Base-by-base conservation (phyloP, 2,329 filamentous ascomycete genomes). In the Penicillium sp. region DNA sequence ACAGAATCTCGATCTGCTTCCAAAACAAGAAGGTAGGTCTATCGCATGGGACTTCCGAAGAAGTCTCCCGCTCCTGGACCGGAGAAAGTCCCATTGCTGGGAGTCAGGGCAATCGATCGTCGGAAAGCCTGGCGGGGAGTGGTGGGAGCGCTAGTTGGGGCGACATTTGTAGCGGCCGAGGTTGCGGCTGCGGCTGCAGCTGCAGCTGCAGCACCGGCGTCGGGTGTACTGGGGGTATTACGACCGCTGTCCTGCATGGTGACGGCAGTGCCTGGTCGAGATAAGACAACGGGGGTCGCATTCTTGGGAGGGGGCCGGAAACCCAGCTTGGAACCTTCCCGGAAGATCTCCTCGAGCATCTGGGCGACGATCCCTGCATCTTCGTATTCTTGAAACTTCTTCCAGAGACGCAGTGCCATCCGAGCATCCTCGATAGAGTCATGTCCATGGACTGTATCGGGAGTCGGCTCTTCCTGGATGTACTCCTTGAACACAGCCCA, bases 401-500 rank as follows among this genome's bases (percentile, higher is more conserved):
- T 82, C 81, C 83, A 99, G 8, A 99, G 78, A 68, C 90, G 89
- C 36, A 97, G 79, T 0, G 95, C 94, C 36, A 92, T 96, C 24
- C 88, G 82, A 0, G 94, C 92, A 69, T 99, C 94, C 71, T 97
- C 94, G 61, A 99, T 95, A 10, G 88, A 92, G 72, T 99, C 94
- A 72, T 99, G 95, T 5, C 75, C 75, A 41, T 77, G 72, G 33
- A 61, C 62, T n/a, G 64, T 63, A 24, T 70, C 66, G 0, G 65
- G 48, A 20, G 45, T 55, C 14, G 86, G 90, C 60, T 90, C 88
- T 65, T 90, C 81, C 72, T 99, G 95, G 55, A 99, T 96, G 65
- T 92, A 90, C 71, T 97, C 90, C 63, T 91, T 91, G 38, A 99
- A 84, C 8, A 99, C 81, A 47, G 86, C 86, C 88, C 91, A 96